Evolutionary conservation across 768 basidiomycete genomes (phyloP).

Genomic region (Rhodotorula kratochvilovae): DNA sequence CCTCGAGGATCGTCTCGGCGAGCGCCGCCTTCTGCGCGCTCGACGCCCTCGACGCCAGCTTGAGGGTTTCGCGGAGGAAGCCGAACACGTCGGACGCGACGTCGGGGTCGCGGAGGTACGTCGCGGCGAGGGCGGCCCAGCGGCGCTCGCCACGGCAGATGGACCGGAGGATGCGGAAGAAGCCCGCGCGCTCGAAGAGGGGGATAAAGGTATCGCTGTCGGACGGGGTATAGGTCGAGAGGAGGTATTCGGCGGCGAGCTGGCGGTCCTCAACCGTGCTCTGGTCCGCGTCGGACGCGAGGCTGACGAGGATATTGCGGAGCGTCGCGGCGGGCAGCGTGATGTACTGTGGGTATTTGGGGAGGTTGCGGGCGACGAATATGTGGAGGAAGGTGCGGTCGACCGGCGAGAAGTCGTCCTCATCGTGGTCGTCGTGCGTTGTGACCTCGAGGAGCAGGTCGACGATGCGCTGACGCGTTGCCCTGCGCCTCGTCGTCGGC

Average conservation of each 20-base stretch:
- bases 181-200: constrained; percentile 75
- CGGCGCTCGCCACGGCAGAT: constrained; percentile 70
- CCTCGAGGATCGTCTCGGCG: constrained; percentile 54
- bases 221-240: constrained; percentile 78
- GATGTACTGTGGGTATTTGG: constrained; percentile 89
- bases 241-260: constrained; percentile 84
- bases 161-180: constrained; percentile 80
- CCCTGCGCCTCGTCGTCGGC: neutral
- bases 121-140: constrained; percentile 69
- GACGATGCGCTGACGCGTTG: constrained; percentile 67
- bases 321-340: constrained; percentile 63
- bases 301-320: constrained; percentile 68
- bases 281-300: constrained; percentile 68
- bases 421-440: neutral
- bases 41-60: constrained; percentile 17
- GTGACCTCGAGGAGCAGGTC: constrained; percentile 75
- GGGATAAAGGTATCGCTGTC: constrained; percentile 56
- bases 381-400: constrained; percentile 85
- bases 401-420: constrained; percentile 53
- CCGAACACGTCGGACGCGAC: constrained; percentile 46
- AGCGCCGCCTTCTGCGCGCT: constrained; percentile 52
- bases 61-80: constrained; percentile 34
- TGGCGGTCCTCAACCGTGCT: constrained; percentile 89
- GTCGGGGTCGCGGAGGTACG: constrained; percentile 70
- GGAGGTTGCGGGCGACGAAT: constrained; percentile 91